Base-by-base conservation (phyloP, 1,139 yeast genomes). In the Scheffersomyces quercinus region DNA sequence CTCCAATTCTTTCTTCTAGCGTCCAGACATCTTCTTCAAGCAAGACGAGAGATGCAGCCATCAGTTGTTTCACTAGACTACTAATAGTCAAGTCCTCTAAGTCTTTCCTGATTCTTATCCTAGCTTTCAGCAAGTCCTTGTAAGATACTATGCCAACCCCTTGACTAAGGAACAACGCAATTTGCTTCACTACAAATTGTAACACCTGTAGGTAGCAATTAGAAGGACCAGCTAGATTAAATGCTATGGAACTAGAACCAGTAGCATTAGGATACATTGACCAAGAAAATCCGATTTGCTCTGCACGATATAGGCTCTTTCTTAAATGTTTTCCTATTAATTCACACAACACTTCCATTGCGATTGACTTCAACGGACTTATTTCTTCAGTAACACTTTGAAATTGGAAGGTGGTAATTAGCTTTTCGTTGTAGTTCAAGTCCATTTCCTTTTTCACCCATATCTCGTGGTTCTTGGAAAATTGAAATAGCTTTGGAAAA, bases 21-120 rank as follows among this genome's bases (percentile, higher is more conserved):
- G 72, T 54, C 79, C 80, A 81, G 20, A 79, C 67, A 39, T 69
- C 62, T 43, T 76, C 75, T 49, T 85, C 91, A 34, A 83, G 50
- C 0, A 77, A 62, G n/a, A 77, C 62, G 2, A 77, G 61, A 0
- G 81, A 59, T 0, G 79, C 79, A 3, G 80, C 70, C 4, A 78
- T 57, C 0, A 78, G 75, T 46, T 75, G 61, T 20, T 66, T 59
- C 1, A 79, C 59, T 2, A 85, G 73, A 38, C 55, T 56, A 24
- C 67, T 63, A 14, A 64, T 58, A 3, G 61, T 55, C 4, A 82
- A 56, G 2, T 59, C 58, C 13, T 66, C 67, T 52, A 80, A 81
- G 34, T 70, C 66, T 14, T 64, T 59, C 46, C 83, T 60, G 1
- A 79, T 62, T 8, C 63, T 55, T 0, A 74, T 67, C 44, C 83